phyloP scores from a whole-genome alignment of 148 eudicot genomes.

The Talinum fruticosum region DNA sequence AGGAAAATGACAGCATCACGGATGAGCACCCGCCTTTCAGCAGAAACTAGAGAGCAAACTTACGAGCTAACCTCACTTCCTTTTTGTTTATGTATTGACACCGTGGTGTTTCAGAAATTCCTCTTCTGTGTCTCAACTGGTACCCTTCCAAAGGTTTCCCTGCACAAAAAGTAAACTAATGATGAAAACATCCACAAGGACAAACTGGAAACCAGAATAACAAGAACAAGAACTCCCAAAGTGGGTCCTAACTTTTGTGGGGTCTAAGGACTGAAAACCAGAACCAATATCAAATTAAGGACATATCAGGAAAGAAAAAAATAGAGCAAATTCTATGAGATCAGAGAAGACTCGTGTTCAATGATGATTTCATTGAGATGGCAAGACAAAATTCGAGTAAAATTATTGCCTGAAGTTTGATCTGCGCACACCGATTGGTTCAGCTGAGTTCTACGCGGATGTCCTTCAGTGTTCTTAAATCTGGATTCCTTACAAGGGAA shows the following conservation, averaged over 20 bases:
- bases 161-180: constrained; percentile 15
- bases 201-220: neutral
- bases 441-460: constrained; percentile 25
- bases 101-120: constrained; percentile 73
- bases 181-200: neutral
- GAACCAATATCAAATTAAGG: too few species aligned
- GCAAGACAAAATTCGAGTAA: neutral
- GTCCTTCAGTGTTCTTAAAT: constrained; percentile 27
- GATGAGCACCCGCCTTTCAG: neutral
- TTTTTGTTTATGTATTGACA: constrained; percentile 68
- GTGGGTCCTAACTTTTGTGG: too few species aligned
- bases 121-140: constrained; percentile 60
- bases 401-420: constrained; percentile 39
- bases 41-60: constrained; percentile 11
- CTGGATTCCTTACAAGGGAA: constrained; percentile 44
- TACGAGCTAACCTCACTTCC: constrained; percentile 63
- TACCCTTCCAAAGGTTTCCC: constrained; percentile 31
- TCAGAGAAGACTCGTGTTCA: too few species aligned
- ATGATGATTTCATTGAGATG: neutral
- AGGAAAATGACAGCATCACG: neutral
- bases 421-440: constrained; percentile 35
- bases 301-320: too few species aligned
- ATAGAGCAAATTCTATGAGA: neutral
- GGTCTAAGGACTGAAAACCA: too few species aligned
- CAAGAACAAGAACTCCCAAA: too few species aligned